These are phyloP conservation scores for Acephala macrosclerotiorum DNA, from an alignment of 2,329 filamentous ascomycete species.

Conservation along the genomic window DNA sequence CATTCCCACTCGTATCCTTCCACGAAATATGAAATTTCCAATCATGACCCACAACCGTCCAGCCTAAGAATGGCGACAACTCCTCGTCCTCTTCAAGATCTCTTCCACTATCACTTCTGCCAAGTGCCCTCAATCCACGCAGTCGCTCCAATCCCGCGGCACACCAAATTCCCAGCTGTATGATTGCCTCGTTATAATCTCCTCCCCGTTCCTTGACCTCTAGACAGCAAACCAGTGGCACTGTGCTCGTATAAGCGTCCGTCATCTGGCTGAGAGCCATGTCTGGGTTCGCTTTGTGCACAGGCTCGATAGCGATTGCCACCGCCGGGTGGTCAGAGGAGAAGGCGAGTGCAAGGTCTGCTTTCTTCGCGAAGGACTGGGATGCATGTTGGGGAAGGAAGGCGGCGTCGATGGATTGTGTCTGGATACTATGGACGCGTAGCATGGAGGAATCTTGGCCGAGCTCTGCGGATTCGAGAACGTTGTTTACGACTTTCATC, in stretches of 20 bases:
- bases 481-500: constrained; percentile 30
- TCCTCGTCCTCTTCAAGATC: constrained; percentile 30
- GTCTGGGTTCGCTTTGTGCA: constrained; percentile 30
- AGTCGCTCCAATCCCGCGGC: constrained; percentile 32
- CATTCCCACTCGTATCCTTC: constrained; percentile 32
- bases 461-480: constrained; percentile 30
- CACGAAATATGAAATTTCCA: constrained; percentile 34
- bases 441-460: constrained; percentile 29
- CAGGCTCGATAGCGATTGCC: constrained; percentile 28
- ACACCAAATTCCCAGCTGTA: constrained; percentile 32
- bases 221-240: constrained; percentile 30
- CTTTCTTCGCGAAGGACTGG: constrained; percentile 33
- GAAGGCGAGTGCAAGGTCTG: constrained; percentile 33
- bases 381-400: constrained; percentile 30
- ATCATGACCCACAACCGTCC: constrained; percentile 31
- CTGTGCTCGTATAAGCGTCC: constrained; percentile 32
- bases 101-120: constrained; percentile 23
- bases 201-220: constrained; percentile 31
- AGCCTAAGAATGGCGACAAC: constrained; percentile 29
- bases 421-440: constrained; percentile 31
- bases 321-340: constrained; percentile 27
- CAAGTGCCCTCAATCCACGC: constrained; percentile 24
- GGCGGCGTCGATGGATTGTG: constrained; percentile 28
- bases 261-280: constrained; percentile 33
- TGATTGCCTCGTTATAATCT: constrained; percentile 32